phyloP scores from a whole-genome alignment of 1,284 basidiomycete genomes.

The Neolentinus lepideus region DNA sequence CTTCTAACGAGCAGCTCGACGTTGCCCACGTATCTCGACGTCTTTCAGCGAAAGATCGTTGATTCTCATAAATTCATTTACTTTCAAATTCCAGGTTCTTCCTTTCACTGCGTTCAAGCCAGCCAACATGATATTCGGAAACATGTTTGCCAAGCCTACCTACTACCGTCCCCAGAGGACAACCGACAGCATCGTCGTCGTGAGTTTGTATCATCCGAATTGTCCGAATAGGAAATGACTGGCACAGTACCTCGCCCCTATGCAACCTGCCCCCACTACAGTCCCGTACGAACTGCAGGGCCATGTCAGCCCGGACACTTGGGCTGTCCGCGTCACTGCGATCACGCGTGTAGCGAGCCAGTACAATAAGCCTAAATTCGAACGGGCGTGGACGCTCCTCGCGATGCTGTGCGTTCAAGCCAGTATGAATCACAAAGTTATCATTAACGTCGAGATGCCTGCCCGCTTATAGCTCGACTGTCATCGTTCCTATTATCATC shows the following conservation, averaged over 20 bases:
- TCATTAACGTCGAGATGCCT: neutral
- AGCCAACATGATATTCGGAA: neutral
- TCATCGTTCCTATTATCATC: constrained; percentile 34
- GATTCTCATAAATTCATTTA: neutral
- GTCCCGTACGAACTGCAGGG: constrained; percentile 22
- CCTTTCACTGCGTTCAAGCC: no score
- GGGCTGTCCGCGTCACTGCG: constrained; percentile 34
- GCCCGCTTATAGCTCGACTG: constrained; percentile 23
- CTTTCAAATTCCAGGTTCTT: no score
- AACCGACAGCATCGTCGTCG: constrained; percentile 3
- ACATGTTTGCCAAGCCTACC: constrained; percentile 1
- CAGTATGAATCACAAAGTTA: neutral
- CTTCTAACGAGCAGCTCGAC: constrained; percentile 8
- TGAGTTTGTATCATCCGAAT: constrained; percentile 6
- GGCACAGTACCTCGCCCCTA: constrained; percentile 17
- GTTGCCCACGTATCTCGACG: neutral
- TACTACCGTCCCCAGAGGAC: neutral
- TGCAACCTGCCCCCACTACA: constrained; percentile 13
- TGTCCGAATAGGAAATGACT: constrained; percentile 1
- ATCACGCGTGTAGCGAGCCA: constrained; percentile 31
- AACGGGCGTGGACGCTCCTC: constrained; percentile 34
- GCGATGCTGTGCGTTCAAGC: constrained; percentile 30
- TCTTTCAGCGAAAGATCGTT: neutral
- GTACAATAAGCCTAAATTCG: constrained; percentile 39
- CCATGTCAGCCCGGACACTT: constrained; percentile 30